phyloP scores from a whole-genome alignment of 1,139 yeast species.

The Pichia terricola region DNA sequence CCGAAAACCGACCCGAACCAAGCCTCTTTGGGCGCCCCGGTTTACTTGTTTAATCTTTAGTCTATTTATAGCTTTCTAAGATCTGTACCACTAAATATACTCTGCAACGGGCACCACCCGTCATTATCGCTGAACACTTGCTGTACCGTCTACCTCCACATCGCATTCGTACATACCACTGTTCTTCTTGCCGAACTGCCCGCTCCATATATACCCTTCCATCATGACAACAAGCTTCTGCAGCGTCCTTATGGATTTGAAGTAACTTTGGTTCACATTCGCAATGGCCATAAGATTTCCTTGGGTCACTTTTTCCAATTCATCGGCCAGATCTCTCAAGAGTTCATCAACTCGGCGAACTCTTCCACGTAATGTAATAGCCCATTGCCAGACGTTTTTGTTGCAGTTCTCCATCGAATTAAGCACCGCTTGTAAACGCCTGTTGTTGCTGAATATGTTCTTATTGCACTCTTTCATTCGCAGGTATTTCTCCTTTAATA shows the following conservation, averaged over 20 bases:
- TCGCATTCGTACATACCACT: not conserved
- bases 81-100: no score
- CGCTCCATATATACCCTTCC: not conserved
- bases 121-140: no score
- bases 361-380: conserved; percentile 1
- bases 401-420: not conserved
- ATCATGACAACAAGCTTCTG: not conserved
- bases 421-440: not conserved
- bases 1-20: no score
- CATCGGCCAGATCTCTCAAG: not conserved
- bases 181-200: not conserved
- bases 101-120: no score
- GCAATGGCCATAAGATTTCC: no score
- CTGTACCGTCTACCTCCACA: no score
- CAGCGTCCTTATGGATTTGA: not conserved
- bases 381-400: conserved; percentile 5
- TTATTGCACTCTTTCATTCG: conserved; percentile 3
- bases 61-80: no score
- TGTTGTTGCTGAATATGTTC: not conserved
- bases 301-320: not conserved
- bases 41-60: no score
- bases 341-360: conserved; percentile 1
- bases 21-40: no score
- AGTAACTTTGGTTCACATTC: no score
- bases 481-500: not conserved